Evolutionary conservation across 108 stramenopile genomes (phyloP).

Genomic region (Conticribra guillardii): DNA sequence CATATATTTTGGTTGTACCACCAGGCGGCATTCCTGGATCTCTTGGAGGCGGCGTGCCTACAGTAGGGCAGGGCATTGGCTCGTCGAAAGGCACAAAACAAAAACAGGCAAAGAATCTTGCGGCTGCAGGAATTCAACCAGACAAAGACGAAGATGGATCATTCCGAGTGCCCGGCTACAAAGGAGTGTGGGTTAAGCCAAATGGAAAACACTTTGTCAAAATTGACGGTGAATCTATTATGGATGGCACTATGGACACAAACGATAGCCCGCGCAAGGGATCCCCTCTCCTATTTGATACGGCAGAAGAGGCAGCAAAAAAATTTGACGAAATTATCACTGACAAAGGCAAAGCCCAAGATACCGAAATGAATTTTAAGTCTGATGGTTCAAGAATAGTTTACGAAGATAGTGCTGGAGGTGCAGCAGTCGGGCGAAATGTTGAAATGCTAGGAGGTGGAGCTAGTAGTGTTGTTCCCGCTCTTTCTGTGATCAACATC

Average conservation of each 20-base stretch:
- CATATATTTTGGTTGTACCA: neutral
- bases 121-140: conserved; percentile 27
- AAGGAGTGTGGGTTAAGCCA: conserved; percentile 73
- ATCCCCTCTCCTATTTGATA: conserved; percentile 59
- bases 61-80: conserved; percentile 33
- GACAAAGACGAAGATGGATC: conserved; percentile 74
- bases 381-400: conserved; percentile 70
- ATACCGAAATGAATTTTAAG: conserved; percentile 67
- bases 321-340: conserved; percentile 62
- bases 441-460: conserved; percentile 18
- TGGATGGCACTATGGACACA: conserved; percentile 2
- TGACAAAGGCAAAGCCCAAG: conserved; percentile 24
- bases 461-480: conserved; percentile 45
- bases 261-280: conserved; percentile 22
- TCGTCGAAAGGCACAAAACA: conserved; percentile 54
- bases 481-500: conserved; percentile 78
- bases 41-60: conserved; percentile 32
- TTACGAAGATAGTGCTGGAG: conserved; percentile 56
- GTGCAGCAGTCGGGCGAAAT: conserved; percentile 13
- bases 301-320: conserved; percentile 69
- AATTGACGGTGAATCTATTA: conserved; percentile 53
- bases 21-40: conserved; percentile 9
- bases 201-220: conserved; percentile 81
- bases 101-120: conserved; percentile 33
- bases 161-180: conserved; percentile 66